A percentile compares a stretch with the other conserved stretches of the same genome.
Evolutionary conservation across 805 yeast species (phyloP).

Genomic region (Starmerella vitae): DNA sequence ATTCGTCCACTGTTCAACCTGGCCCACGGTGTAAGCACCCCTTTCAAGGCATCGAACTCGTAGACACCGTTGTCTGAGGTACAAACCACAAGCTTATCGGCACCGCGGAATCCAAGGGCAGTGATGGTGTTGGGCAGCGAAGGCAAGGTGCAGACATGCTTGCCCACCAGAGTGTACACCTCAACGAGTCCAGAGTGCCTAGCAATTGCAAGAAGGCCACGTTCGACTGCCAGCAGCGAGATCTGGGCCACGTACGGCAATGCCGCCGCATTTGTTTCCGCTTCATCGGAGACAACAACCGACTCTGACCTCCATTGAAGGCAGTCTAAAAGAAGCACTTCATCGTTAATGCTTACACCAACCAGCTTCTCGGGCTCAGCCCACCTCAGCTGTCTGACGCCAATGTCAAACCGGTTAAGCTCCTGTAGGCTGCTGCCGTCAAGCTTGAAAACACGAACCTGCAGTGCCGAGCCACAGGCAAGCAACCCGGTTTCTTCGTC

Average conservation of each 20-base stretch:
- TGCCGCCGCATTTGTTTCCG: neutral
- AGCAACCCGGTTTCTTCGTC: slow-evolving; percentile 53
- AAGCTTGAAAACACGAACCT: slow-evolving; percentile 56
- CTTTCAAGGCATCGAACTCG: slow-evolving; percentile 43
- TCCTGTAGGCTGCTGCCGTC: slow-evolving; percentile 32
- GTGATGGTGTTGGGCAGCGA: slow-evolving; percentile 49
- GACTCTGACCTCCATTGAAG: neutral
- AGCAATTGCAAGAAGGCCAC: slow-evolving; percentile 42
- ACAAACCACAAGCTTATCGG: slow-evolving; percentile 44
- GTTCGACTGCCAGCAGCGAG: slow-evolving; percentile 39
- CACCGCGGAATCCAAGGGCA: slow-evolving; percentile 41
- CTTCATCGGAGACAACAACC: slow-evolving; percentile 13
- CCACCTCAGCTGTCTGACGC: slow-evolving; percentile 6
- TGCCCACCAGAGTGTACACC: slow-evolving; percentile 22
- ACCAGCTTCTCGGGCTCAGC: slow-evolving; percentile 19
- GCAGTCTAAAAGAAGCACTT: slow-evolving; percentile 19
- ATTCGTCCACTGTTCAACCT: slow-evolving; percentile 50
- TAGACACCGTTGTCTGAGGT: slow-evolving; percentile 62
- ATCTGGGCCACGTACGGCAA: slow-evolving; percentile 40
- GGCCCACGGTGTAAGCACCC: slow-evolving; percentile 57
- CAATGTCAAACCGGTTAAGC: slow-evolving; percentile 7
- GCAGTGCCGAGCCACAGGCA: slow-evolving; percentile 56
- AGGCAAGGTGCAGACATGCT: slow-evolving; percentile 35
- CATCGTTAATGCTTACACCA: slow-evolving; percentile 22
- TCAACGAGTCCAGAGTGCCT: slow-evolving; percentile 58